These are phyloP conservation scores for Tolypocladium amazonense DNA, from an alignment of 2,329 filamentous ascomycete genomes.

Conservation along the genomic window DNA sequence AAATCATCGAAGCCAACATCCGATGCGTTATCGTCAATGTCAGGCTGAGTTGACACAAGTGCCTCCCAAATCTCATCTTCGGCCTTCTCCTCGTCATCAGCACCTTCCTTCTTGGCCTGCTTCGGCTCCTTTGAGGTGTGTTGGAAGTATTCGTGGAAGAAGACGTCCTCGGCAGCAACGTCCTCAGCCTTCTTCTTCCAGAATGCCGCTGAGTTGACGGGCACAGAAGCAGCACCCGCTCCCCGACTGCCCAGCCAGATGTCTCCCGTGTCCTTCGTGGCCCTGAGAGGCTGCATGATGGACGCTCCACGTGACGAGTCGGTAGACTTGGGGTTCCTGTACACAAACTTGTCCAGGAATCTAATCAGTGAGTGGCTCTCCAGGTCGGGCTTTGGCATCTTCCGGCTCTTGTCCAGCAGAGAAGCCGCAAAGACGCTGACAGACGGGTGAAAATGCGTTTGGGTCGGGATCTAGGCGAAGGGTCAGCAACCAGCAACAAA, in stretches of 20 bases:
- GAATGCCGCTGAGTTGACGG: slow-evolving; percentile 79
- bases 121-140: slow-evolving; percentile 52
- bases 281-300: slow-evolving; percentile 86
- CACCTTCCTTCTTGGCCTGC: slow-evolving; percentile 43
- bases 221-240: slow-evolving; percentile 21
- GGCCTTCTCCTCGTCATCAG: slow-evolving; percentile 38
- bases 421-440: slow-evolving; percentile 73
- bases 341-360: slow-evolving; percentile 98
- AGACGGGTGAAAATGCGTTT: slow-evolving; percentile 80
- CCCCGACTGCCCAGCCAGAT: slow-evolving; percentile 44
- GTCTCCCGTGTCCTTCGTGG: slow-evolving; percentile 40
- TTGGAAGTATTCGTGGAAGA: slow-evolving; percentile 97
- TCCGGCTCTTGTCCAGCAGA: slow-evolving; percentile 56
- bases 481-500: slow-evolving; percentile 1
- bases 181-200: slow-evolving; percentile 86
- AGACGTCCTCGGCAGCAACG: slow-evolving; percentile 83
- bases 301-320: slow-evolving; percentile 63
- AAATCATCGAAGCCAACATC: slow-evolving; percentile 39
- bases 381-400: slow-evolving; percentile 82
- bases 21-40: slow-evolving; percentile 39
- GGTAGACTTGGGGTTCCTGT: slow-evolving; percentile 76
- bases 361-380: slow-evolving; percentile 84
- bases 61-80: slow-evolving; percentile 90
- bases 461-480: slow-evolving; percentile 20
- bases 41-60: slow-evolving; percentile 69